These are phyloP conservation scores for Pugionium dolabratum DNA, from an alignment of 345 rosid species.

Conservation along the genomic window DNA sequence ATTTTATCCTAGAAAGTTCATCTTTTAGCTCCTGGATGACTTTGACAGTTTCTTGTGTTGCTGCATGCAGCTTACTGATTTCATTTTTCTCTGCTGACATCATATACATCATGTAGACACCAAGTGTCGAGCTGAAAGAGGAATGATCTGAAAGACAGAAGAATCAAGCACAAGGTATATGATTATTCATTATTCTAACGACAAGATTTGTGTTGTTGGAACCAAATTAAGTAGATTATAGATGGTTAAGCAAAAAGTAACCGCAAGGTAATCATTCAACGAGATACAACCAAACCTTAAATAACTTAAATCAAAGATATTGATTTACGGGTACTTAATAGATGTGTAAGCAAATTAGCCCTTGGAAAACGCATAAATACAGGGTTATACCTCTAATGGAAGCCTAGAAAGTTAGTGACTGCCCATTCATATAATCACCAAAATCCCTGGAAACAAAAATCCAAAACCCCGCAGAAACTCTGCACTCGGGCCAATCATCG, in stretches of 20 bases:
- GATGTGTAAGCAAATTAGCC: background rate
- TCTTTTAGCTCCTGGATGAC: conserved; percentile 65
- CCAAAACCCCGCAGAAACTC: background rate
- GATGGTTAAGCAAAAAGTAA: background rate
- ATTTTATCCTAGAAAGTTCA: conserved; percentile 59
- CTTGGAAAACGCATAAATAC: conserved; percentile 3
- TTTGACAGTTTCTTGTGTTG: conserved; percentile 72
- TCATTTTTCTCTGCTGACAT: conserved; percentile 73
- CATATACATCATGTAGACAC: conserved; percentile 78
- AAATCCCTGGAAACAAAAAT: too few relatives aligned
- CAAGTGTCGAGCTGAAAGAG: conserved; percentile 60
- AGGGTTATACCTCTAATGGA: background rate
- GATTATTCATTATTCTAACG: background rate
- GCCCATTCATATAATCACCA: too few relatives aligned
- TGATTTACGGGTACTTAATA: background rate
- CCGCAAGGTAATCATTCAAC: background rate
- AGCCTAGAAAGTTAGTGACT: too few relatives aligned
- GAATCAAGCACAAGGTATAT: background rate
- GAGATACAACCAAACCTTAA: background rate
- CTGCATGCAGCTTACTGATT: conserved; percentile 56
- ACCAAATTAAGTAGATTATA: background rate
- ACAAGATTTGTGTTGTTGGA: background rate
- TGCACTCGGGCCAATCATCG: background rate
- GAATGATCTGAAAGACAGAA: conserved; percentile 52
- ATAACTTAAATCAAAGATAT: background rate